Evolutionary conservation across 2,329 filamentous ascomycete genomes (phyloP).

Genomic region (Balansia obtecta): DNA sequence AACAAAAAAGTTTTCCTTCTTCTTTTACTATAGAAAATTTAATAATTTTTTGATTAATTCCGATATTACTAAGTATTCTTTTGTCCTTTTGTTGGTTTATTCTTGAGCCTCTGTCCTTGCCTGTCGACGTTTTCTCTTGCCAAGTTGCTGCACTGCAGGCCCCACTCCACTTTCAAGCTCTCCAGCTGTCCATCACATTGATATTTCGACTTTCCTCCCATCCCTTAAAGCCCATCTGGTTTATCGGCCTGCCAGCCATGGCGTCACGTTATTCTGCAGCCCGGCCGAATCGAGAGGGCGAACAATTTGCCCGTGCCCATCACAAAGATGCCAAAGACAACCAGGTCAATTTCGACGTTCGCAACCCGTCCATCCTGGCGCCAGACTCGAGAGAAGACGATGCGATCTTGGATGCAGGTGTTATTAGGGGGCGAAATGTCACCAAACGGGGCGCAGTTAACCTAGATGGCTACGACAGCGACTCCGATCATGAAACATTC

Average conservation of each 20-base stretch:
- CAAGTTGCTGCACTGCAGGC: no score
- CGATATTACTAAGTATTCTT: no score
- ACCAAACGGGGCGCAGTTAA: conserved; percentile 92
- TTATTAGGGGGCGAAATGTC: conserved; percentile 67
- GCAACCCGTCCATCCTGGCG: conserved; percentile 86
- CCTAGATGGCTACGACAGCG: conserved; percentile 91
- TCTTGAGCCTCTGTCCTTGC: no score
- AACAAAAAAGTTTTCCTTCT: no score
- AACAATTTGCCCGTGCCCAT: conserved; percentile 67
- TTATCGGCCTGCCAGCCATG: conserved; percentile 6
- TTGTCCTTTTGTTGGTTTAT: no score
- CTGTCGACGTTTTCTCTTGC: neutral
- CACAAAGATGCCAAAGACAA: conserved; percentile 50
- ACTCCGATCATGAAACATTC: conserved; percentile 86
- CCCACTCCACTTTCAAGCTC: neutral
- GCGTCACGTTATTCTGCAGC: conserved; percentile 26
- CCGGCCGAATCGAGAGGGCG: conserved; percentile 71
- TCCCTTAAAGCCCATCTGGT: no score
- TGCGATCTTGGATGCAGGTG: conserved; percentile 75
- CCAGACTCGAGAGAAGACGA: conserved; percentile 63
- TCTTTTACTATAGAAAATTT: no score
- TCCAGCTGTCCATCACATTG: neutral
- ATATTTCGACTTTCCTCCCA: no score
- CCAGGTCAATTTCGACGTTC: conserved; percentile 84
- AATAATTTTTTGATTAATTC: no score